phyloP scores from a whole-genome alignment of 306 rosid species.

The Corylus avellana region DNA sequence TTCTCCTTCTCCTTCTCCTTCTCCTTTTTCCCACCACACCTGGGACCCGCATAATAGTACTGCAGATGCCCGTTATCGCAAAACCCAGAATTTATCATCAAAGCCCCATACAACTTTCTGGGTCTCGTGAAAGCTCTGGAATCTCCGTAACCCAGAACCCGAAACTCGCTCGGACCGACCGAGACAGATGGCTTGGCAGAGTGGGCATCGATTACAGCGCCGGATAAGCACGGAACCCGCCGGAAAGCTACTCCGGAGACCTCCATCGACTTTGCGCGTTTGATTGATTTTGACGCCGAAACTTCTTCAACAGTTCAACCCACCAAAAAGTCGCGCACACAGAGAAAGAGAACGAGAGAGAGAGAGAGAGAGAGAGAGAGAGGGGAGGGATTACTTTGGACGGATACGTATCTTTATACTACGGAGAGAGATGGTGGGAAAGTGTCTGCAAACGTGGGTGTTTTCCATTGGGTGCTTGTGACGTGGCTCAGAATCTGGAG shows the following conservation, averaged over 20 bases:
- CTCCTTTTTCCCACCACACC: constrained; percentile 31
- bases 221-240: constrained; percentile 30
- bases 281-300: background rate
- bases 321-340: background rate
- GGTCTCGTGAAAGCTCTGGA: constrained; percentile 16
- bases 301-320: background rate
- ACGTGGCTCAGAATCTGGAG: constrained; percentile 33
- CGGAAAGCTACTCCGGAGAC: constrained; percentile 61
- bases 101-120: constrained; percentile 10
- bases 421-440: background rate
- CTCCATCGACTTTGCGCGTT: constrained; percentile 44
- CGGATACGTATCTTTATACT: background rate
- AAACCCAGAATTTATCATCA: constrained; percentile 41
- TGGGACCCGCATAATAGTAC: constrained; percentile 46
- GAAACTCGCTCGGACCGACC: constrained; percentile 10
- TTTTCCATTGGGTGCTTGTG: constrained; percentile 16
- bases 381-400: background rate
- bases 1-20: constrained; percentile 34
- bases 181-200: background rate
- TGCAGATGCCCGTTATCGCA: constrained; percentile 54
- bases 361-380: background rate
- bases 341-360: background rate
- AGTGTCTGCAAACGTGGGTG: constrained; percentile 21
- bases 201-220: constrained; percentile 1
- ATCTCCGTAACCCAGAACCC: constrained; percentile 20